Conservation (phyloP, 2,329 filamentous ascomycete species). For the Fusarium sp. region DNA sequence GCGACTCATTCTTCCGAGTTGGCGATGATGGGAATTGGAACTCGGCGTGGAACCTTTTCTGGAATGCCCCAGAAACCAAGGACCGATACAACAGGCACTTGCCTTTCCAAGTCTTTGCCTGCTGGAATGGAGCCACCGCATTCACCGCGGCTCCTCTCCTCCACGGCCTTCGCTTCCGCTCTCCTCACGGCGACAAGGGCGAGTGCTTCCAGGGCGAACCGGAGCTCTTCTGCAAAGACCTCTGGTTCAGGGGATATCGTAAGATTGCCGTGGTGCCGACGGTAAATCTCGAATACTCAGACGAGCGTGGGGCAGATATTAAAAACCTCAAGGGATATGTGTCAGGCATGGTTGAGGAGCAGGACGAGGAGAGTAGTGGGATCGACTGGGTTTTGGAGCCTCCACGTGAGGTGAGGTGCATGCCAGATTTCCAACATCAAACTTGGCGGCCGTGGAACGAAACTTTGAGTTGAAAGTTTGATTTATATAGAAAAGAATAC, state of each 20-base stretch:
- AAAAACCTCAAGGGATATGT: slow-evolving; percentile 65
- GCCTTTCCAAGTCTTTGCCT: slow-evolving; percentile 71
- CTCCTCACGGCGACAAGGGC: slow-evolving; percentile 33
- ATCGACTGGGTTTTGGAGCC: slow-evolving; percentile 59
- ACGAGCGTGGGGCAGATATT: slow-evolving; percentile 57
- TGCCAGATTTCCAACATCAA: slow-evolving; percentile 56
- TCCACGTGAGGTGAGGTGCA: slow-evolving; percentile 62
- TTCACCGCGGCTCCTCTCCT: slow-evolving; percentile 63
- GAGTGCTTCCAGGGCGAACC: slow-evolving; percentile 69
- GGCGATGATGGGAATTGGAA: slow-evolving; percentile 62
- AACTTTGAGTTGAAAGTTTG: slow-evolving; percentile 8
- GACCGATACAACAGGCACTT: slow-evolving; percentile 48
- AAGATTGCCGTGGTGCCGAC: slow-evolving; percentile 68
- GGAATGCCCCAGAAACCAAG: slow-evolving; percentile 56
- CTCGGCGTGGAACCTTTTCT: slow-evolving; percentile 63
- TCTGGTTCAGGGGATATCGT: slow-evolving; percentile 62
- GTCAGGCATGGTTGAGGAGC: slow-evolving; percentile 47
- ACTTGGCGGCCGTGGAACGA: slow-evolving; percentile 55
- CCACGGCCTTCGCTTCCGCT: slow-evolving; percentile 59
- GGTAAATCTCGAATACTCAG: slow-evolving; percentile 67
- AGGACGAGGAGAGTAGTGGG: slow-evolving; percentile 41
- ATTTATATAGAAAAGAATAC: neutral
- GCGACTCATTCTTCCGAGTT: slow-evolving; percentile 68
- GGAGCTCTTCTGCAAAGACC: slow-evolving; percentile 67
- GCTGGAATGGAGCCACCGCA: slow-evolving; percentile 69